Evolutionary conservation across 805 yeast species (phyloP).

Genomic region (Cyberlindnera subsufficiens): DNA sequence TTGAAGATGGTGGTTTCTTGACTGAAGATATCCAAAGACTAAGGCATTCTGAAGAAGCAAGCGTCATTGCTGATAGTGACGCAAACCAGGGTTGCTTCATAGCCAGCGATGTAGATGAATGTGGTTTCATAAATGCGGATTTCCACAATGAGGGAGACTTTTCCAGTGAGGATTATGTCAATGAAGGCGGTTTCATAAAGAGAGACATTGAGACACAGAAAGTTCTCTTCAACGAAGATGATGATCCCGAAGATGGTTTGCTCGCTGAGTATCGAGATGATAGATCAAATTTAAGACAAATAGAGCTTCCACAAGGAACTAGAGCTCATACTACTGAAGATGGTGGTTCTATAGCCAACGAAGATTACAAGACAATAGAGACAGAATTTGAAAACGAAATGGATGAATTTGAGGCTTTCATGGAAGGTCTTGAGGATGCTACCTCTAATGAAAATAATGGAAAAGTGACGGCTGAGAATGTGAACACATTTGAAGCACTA

Average conservation of each 20-base stretch:
- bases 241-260: neutral
- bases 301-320: too few species aligned
- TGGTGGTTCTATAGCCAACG: neutral
- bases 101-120: neutral
- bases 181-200: slow-evolving; percentile 1
- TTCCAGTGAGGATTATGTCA: slow-evolving; percentile 4
- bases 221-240: neutral
- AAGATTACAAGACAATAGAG: slow-evolving; percentile 1
- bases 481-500: neutral
- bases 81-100: neutral
- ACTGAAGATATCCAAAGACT: slow-evolving; percentile 4
- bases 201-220: neutral
- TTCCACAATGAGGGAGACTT: slow-evolving; percentile 5
- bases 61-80: neutral
- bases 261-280: neutral
- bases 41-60: neutral
- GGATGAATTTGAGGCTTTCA: slow-evolving; percentile 21
- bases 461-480: slow-evolving; percentile 4
- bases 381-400: slow-evolving; percentile 4
- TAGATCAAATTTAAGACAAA: neutral
- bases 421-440: slow-evolving; percentile 13
- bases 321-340: neutral
- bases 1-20: slow-evolving; percentile 12
- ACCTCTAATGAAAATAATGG: slow-evolving; percentile 1
- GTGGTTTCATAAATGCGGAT: neutral